Evolutionary conservation across 768 basidiomycete genomes (phyloP).

Genomic region (Phlebiopsis gigantea): DNA sequence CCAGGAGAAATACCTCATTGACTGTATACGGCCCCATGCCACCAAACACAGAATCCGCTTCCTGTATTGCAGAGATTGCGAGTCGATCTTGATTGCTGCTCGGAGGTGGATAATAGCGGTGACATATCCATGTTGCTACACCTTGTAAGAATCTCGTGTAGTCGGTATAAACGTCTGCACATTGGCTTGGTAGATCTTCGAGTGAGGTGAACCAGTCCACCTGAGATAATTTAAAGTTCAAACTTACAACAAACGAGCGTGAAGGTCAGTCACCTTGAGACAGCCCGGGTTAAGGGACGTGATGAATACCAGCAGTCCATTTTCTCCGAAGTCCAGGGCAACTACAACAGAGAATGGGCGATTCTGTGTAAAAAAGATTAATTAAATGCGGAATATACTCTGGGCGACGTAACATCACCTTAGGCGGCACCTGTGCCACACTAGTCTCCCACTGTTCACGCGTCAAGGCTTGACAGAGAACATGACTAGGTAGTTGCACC

Average conservation of each 20-base stretch:
- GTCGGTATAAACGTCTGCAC: slow-evolving; percentile 3
- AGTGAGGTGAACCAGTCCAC: background rate
- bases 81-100: background rate
- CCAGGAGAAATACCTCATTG: slow-evolving; percentile 5
- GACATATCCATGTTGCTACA: background rate
- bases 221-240: background rate
- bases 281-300: background rate
- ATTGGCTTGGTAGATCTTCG: background rate
- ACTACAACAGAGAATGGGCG: slow-evolving; percentile 1
- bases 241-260: background rate
- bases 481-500: background rate
- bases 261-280: background rate
- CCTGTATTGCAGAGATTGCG: background rate
- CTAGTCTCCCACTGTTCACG: background rate
- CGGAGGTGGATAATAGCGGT: background rate
- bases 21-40: slow-evolving; percentile 8
- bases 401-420: background rate
- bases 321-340: slow-evolving; percentile 3
- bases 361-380: background rate
- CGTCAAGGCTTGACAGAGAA: background rate
- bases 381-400: no score
- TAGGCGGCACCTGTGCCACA: background rate
- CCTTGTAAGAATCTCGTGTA: background rate
- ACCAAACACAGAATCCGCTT: background rate
- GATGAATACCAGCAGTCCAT: slow-evolving; percentile 1